Percentiles rank a stretch among this genome's conserved stretches.
These are phyloP conservation scores for Sporothrix phasma DNA, from an alignment of 2,329 filamentous ascomycete species.

Conservation along the genomic window DNA sequence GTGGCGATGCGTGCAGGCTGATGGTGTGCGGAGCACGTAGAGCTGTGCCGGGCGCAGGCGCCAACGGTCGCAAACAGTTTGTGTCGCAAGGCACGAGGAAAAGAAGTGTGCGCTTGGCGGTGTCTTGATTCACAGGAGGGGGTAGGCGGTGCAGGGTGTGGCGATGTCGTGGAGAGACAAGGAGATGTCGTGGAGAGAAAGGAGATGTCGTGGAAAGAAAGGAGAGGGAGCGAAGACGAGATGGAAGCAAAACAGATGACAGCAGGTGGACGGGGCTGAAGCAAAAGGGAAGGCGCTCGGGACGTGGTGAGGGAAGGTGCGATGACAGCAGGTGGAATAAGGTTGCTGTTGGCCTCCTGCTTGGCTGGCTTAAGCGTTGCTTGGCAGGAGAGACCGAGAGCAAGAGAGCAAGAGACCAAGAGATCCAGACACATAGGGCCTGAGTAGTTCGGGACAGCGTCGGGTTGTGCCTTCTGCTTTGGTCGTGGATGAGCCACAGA, in stretches of 20 bases:
- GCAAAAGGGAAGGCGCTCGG: background rate
- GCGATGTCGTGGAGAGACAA: no score
- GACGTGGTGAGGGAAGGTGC: background rate
- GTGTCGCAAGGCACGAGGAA: background rate
- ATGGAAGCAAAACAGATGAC: background rate
- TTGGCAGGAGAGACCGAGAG: constrained; percentile 5
- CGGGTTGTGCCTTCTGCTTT: background rate
- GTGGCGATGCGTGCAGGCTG: no score
- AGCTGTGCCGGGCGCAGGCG: no score
- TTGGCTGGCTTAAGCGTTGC: background rate
- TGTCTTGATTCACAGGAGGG: background rate
- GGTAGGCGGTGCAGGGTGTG: background rate
- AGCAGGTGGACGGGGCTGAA: background rate
- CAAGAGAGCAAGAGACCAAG: background rate
- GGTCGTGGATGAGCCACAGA: background rate
- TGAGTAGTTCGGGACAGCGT: background rate
- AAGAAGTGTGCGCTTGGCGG: background rate
- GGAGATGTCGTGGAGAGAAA: background rate
- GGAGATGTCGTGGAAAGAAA: background rate
- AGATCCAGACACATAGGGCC: background rate
- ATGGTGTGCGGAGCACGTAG: no score
- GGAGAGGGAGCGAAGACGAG: background rate
- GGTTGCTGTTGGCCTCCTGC: constrained; percentile 8
- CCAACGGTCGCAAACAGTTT: background rate
- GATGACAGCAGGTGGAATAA: constrained; percentile 6